Evolutionary conservation across 2,329 filamentous ascomycete genomes (phyloP).

Genomic region (Cryphonectria parasitica): DNA sequence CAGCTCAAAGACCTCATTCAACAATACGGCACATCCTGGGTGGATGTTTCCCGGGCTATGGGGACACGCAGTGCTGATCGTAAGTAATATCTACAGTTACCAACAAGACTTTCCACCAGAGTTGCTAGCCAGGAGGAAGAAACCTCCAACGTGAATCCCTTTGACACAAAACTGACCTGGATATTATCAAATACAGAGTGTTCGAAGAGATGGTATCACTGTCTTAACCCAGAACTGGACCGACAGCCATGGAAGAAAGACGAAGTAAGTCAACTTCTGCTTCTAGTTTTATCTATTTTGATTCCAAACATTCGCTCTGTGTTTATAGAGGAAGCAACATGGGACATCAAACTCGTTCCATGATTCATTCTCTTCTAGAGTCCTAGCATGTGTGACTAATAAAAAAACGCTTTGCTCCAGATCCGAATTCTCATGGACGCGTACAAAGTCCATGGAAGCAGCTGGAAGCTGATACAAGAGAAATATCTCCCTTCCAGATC

Average conservation of each 20-base stretch:
- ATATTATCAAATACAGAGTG: neutral
- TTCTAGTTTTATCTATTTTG: neutral
- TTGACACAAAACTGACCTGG: neutral
- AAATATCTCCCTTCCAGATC: constrained; percentile 11
- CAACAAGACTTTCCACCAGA: neutral
- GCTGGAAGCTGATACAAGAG: constrained; percentile 15
- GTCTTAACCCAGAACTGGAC: constrained; percentile 11
- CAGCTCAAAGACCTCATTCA: constrained; percentile 8
- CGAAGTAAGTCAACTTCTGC: neutral
- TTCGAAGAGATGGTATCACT: constrained; percentile 17
- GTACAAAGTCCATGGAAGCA: constrained; percentile 12
- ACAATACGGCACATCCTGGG: constrained; percentile 9
- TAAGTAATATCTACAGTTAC: neutral
- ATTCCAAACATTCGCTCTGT: neutral
- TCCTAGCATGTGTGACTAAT: neutral
- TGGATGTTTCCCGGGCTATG: constrained; percentile 3
- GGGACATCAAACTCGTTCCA: neutral
- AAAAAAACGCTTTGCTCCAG: neutral
- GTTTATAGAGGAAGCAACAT: too few species aligned
- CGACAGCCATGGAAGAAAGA: constrained; percentile 13
- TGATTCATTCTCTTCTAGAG: too few species aligned
- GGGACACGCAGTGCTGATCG: constrained; percentile 12
- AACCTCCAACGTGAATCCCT: neutral
- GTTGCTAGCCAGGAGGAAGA: too few species aligned
- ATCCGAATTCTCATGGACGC: neutral